These are phyloP conservation scores for Candida tibetensis DNA, from an alignment of 805 yeast species.

Conservation along the genomic window DNA sequence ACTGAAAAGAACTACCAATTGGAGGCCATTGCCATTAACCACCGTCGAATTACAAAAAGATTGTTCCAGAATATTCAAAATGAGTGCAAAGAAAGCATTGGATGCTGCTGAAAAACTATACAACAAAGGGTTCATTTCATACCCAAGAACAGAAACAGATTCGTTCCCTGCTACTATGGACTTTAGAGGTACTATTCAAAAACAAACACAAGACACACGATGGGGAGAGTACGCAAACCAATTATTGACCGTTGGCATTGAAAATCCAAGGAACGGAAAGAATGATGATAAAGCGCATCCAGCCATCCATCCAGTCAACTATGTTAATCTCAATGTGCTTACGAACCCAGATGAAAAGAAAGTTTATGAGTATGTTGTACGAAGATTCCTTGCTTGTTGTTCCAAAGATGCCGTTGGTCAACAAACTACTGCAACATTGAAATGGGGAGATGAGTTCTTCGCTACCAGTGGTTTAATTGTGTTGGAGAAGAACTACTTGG, in stretches of 20 bases:
- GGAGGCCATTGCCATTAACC: conserved; percentile 86
- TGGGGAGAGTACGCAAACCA: conserved; percentile 75
- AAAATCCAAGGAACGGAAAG: conserved; percentile 74
- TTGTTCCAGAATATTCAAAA: conserved; percentile 69
- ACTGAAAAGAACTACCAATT: conserved; percentile 67
- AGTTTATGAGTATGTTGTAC: conserved; percentile 81
- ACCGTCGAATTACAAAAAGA: conserved; percentile 91
- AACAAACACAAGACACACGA: conserved; percentile 49
- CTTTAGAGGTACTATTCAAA: conserved; percentile 54
- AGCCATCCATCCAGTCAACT: conserved; percentile 87
- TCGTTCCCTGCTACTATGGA: conserved; percentile 77
- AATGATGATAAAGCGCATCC: conserved; percentile 97
- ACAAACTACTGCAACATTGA: conserved; percentile 55
- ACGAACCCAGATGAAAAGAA: conserved; percentile 50
- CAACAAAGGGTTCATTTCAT: conserved; percentile 81
- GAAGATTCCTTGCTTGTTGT: conserved; percentile 89
- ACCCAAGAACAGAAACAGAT: conserved; percentile 98
- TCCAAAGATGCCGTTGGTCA: conserved; percentile 86
- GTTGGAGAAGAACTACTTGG: conserved; percentile 69
- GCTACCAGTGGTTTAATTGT: conserved; percentile 73
- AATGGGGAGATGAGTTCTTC: conserved; percentile 80
- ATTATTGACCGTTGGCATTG: conserved; percentile 37
- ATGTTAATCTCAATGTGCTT: conserved; percentile 29
- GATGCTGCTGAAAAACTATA: conserved; percentile 80
- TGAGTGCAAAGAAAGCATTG: conserved; percentile 78